Evolutionary conservation across 164 flowering plant genomes (phyloP).

Genomic region (Aristolochia californica): DNA sequence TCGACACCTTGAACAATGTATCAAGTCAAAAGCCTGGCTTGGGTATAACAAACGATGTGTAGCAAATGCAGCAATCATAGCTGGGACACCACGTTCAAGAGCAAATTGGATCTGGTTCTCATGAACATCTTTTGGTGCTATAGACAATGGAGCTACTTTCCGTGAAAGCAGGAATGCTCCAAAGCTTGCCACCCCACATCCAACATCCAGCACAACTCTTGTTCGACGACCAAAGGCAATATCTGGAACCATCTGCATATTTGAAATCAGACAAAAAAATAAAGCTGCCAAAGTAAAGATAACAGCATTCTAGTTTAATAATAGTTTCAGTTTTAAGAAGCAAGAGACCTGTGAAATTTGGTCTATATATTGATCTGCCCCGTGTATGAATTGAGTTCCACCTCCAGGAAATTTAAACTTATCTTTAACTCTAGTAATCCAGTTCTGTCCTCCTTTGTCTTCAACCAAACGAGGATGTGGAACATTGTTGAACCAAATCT

Average conservation of each 20-base stretch:
- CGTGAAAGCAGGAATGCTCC: conserved; percentile 48
- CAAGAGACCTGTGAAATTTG: conserved; percentile 70
- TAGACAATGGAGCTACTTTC: conserved; percentile 37
- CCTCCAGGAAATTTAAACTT: conserved; percentile 98
- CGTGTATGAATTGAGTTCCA: conserved; percentile 96
- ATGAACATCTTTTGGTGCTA: conserved; percentile 64
- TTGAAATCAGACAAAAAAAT: conserved; percentile 1
- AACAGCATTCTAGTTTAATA: neutral
- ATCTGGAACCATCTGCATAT: conserved; percentile 47
- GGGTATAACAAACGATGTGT: conserved; percentile 48
- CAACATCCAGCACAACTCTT: conserved; percentile 50
- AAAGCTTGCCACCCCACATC: conserved; percentile 68
- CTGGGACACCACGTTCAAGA: conserved; percentile 63
- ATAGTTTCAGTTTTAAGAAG: neutral
- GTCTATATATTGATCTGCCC: conserved; percentile 85
- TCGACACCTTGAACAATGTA: conserved; percentile 62
- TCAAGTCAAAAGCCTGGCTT: conserved; percentile 57
- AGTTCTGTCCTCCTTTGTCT: conserved; percentile 98
- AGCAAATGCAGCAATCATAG: conserved; percentile 55
- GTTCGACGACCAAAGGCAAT: conserved; percentile 43
- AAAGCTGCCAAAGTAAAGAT: neutral
- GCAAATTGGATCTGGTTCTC: conserved; percentile 69
- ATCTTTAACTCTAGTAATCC: conserved; percentile 60
- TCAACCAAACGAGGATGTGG: conserved; percentile 89
- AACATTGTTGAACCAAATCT: conserved; percentile 96